Percentiles rank a stretch among this genome's conserved stretches.
Evolutionary conservation across 805 yeast genomes (phyloP).

Genomic region (Ogataea saltuana): DNA sequence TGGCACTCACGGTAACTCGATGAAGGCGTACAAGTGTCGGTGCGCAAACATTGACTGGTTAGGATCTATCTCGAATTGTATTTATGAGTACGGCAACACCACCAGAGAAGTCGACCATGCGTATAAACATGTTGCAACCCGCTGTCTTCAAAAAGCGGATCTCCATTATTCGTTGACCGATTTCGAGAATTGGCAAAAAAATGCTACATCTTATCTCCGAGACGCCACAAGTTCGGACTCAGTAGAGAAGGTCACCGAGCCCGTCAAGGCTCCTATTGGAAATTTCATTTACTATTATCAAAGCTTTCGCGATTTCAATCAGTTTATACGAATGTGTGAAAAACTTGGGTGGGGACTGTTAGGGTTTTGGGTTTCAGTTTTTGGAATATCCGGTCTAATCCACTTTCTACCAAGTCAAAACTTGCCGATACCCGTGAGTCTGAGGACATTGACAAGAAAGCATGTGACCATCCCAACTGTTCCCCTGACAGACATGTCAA

Average conservation of each 20-base stretch:
- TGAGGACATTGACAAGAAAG: constrained; percentile 3
- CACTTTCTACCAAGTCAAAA: constrained; percentile 22
- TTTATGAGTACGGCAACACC: constrained; percentile 36
- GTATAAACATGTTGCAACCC: constrained; percentile 37
- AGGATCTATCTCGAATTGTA: constrained; percentile 45
- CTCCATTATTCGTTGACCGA: constrained; percentile 37
- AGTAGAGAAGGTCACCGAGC: constrained; percentile 29
- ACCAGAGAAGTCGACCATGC: constrained; percentile 39
- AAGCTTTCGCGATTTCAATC: constrained; percentile 40
- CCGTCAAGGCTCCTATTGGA: constrained; percentile 36
- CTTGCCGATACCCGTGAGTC: neutral
- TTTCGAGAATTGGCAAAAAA: constrained; percentile 32
- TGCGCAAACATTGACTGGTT: constrained; percentile 46
- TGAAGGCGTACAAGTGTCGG: constrained; percentile 39
- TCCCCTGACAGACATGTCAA: constrained; percentile 19
- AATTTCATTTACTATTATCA: constrained; percentile 36
- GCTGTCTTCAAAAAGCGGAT: constrained; percentile 40
- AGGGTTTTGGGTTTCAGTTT: constrained; percentile 41
- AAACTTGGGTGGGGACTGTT: constrained; percentile 48
- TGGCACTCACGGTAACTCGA: constrained; percentile 35
- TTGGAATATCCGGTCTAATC: constrained; percentile 34
- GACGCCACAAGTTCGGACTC: constrained; percentile 32
- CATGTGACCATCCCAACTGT: constrained; percentile 9
- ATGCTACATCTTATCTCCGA: constrained; percentile 36
- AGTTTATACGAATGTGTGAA: constrained; percentile 39